Base-by-base conservation (phyloP, 192 early-diverging fungal species). In the Gamsiella multidivaricata region DNA sequence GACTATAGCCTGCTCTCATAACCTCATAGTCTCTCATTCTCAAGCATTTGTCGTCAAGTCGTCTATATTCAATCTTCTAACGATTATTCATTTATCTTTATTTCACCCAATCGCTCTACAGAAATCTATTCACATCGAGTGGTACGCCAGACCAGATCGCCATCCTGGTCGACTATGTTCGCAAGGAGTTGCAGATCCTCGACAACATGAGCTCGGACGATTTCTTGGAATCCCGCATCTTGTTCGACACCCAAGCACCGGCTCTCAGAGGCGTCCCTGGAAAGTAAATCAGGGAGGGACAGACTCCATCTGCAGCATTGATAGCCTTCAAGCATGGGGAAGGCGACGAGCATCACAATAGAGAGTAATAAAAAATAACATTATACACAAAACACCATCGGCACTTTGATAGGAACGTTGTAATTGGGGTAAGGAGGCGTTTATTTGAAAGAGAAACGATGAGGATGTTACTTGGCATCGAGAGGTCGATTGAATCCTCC, bases 401-500 rank as follows among this genome's bases (percentile, higher is more conserved):
- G 46, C 10, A 37, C 9, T 3, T 42, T 15, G 34, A 20, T 9
- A 36, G 29, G 1, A 8, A 12, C 4, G 31, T 17, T 50, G 17
- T 28, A 23, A 4, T 22, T 49, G 20, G 3, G 22, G n/a, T 1
- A 20, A 12, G 29, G 17, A 7, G 43, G 20, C 4, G 7, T 9
- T 42, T 10, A 34, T 3, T 3, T 33, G 9, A 43, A 3, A 41
- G 22, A 57, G 0, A 41, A 4, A 41, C 5, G n/a, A n/a, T n/a
- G 25, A 15, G 0, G 10, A 20, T n/a, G 18, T 47, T 60, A 80
- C 78, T 88, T 81, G 18, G 8, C 15, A 23, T 58, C 17, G 15
- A 14, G 12, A 28, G 37, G 22, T 37, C 56, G 36, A 64, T 96
- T 96, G 62, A 97, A 97, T 18, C 95, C 95, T 42, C 95, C 93